Evolutionary conservation across 805 yeast species (phyloP).

Genomic region (Lipomyces yamadae): DNA sequence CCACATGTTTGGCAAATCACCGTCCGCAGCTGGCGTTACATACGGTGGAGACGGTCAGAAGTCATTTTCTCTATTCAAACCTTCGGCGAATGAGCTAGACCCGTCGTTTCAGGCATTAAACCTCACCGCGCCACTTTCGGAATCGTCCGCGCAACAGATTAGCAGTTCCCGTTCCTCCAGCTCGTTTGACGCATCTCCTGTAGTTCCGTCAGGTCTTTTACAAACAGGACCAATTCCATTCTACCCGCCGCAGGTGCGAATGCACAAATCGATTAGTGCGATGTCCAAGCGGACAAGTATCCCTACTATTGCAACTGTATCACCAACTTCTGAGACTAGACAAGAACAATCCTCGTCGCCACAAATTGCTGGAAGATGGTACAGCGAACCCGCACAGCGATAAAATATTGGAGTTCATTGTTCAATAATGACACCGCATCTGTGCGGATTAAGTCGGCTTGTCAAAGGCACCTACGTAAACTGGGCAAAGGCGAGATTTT

Average conservation of each 20-base stretch:
- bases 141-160: background rate
- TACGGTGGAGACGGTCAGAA: background rate
- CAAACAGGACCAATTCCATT: background rate
- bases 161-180: background rate
- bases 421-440: background rate
- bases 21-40: background rate
- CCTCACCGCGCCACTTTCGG: background rate
- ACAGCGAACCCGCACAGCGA: background rate
- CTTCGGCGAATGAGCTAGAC: conserved; percentile 2
- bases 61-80: background rate
- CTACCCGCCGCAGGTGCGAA: background rate
- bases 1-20: background rate
- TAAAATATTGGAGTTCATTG: background rate
- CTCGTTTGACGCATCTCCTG: background rate
- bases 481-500: background rate
- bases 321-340: background rate
- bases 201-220: background rate
- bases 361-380: background rate
- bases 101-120: background rate
- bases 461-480: background rate
- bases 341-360: background rate
- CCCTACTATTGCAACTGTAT: background rate
- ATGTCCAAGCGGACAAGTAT: background rate
- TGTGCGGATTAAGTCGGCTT: background rate
- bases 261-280: conserved; percentile 1